Base-by-base conservation (phyloP, 495 filamentous ascomycete genomes). In the Aspergillus cavernicola region DNA sequence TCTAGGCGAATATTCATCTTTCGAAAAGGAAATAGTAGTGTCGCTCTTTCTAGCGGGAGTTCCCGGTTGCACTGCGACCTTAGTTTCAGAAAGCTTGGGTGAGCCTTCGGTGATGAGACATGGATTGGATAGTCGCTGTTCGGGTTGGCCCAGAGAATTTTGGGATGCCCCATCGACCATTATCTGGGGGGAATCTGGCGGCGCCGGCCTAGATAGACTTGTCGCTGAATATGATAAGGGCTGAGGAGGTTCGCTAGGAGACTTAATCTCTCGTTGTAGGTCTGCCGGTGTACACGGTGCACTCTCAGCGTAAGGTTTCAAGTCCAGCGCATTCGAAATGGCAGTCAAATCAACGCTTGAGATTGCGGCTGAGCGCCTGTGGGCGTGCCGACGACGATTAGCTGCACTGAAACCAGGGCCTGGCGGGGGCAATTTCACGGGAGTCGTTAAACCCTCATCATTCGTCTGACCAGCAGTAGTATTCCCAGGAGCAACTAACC, bases 361-460 rank as follows among this genome's bases (percentile, higher is more conserved):
- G 10, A 95, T 84, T 1, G 91, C 91, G 29, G 82, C 85, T n/a
- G 89, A 95, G 52, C 91, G 82, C 44, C 90, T 82, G 72, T 95
- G 91, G 11, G 85, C 85, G 70, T 96, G 91, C 16, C 88, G 83
- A 60, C 87, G 80, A 50, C 75, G 78, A 6, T 73, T 75, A 39
- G 71, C 60, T 24, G 60, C 52, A 49, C 65, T 57, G 16, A 71
- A 67, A n/a, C 69, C 67, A 29, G 74, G 69, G n/a, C 69, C 73
- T 31, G 78, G 72, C 26, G 77, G 65, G 54, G 77, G 65, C 22
- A 81, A 57, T 28, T 70, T 69, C 43, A 72, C 66, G 45, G 82
- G 72, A 5, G 74, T 69, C 56, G 79, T 72, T 22, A 59, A 48
- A 24, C 76, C 67, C 43, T 79, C 80, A 20, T 85, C 85, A 20